A percentile compares a stretch with the other conserved stretches of the same genome.
Conservation (phyloP, 805 yeast species). For the Yarrowia sp. region DNA sequence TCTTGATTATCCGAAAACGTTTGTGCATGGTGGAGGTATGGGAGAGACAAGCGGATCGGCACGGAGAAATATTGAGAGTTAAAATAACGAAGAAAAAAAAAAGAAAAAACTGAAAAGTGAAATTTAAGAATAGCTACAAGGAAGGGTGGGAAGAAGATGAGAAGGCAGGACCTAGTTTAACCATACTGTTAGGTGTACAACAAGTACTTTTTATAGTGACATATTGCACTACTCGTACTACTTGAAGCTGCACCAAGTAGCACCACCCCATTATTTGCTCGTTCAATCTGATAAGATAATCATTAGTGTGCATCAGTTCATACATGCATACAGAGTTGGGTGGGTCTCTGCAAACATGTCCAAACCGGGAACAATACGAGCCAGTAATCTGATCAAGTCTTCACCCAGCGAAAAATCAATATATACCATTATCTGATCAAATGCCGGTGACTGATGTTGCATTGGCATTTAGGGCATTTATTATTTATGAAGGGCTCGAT, state of each 20-base stretch:
- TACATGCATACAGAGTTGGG: not conserved
- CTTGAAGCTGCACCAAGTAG: too few relatives aligned
- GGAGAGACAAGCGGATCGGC: not conserved
- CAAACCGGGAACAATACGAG: not conserved
- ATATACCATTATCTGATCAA: too few relatives aligned
- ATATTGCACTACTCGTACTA: too few relatives aligned
- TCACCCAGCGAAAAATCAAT: not conserved
- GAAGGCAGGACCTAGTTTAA: too few relatives aligned
- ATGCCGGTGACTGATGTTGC: too few relatives aligned
- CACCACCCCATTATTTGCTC: too few relatives aligned
- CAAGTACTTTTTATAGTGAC: too few relatives aligned
- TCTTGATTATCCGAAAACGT: conserved; percentile 10
- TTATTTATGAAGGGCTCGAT: too few relatives aligned
- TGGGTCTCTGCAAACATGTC: not conserved
- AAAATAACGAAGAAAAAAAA: not conserved
- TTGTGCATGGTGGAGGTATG: not conserved
- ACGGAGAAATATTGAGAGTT: not conserved
- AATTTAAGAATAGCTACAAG: not conserved
- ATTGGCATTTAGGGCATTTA: too few relatives aligned
- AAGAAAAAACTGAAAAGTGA: not conserved
- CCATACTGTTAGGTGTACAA: too few relatives aligned
- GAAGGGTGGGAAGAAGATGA: too few relatives aligned
- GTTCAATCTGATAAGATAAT: not conserved
- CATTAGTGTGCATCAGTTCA: not conserved
- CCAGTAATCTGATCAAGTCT: not conserved